Base-by-base conservation (phyloP, 179 eudicot genomes). In the Vitellaria paradoxa region DNA sequence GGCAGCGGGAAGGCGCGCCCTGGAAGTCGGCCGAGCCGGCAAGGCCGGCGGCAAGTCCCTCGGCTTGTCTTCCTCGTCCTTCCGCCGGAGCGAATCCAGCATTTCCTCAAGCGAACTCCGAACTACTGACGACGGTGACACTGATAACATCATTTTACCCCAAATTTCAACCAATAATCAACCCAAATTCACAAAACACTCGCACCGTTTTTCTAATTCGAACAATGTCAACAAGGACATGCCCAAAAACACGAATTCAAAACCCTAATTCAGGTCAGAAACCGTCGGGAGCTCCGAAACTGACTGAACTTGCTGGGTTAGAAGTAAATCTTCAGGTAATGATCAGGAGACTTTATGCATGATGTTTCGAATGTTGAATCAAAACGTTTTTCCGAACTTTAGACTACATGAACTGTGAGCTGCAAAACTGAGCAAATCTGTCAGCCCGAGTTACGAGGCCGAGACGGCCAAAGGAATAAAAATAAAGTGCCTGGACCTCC, bases 91-190 rank as follows among this genome's bases (percentile, higher is more conserved):
- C 40, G 87, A 87, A 9, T 95, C 96, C 40, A 95, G 82, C 99
- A 95, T 91, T 83, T 89, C 97, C 80, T 95, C 99, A n/a, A 95
- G 66, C 21, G 97, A 95, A 68, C 97, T 93, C 62, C 91, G 81
- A 63, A 75, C 71, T 74, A 78, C 63, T 52, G 89, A 79, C 56
- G 87, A 13, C 45, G 91, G 88, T 62, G 96, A 85, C 46, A 75
- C 62, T 45, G 88, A 75, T 81, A 85, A 17, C 91, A 90, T 90
- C 68, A 73, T 81, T 2, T 2, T 23, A 55, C 47, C 18, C 49
- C 18, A 57, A 63, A 10, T 30, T 42, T 30, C 37, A 30, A 30
- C 37, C 37, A 30, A 30, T 10, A 47, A 63, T 63, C 53, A 66
- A 66, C 37, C 72, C 0, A 40, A 74, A 46, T 61, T n/a, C 11